A percentile compares a stretch with the other conserved stretches of the same genome.
Conservation (phyloP, 1,284 basidiomycete genomes). For the Mrakiaceae sp. region DNA sequence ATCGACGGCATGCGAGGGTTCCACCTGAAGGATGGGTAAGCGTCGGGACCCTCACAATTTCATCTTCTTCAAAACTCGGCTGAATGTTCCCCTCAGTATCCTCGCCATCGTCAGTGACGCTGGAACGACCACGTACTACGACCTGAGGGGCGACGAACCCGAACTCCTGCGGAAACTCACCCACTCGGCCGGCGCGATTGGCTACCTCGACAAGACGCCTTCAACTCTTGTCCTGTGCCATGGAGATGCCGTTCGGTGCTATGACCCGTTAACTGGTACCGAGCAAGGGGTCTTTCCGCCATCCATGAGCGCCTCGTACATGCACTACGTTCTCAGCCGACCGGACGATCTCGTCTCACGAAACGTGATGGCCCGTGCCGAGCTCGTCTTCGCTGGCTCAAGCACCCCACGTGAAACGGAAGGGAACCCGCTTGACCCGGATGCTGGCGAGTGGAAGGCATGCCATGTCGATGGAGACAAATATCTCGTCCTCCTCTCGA, state of each 20-base stretch:
- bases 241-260: background rate
- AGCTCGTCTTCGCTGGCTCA: background rate
- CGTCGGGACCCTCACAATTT: background rate
- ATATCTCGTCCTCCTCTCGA: constrained; percentile 1
- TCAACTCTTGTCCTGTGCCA: constrained; percentile 3
- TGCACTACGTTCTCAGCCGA: background rate
- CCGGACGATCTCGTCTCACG: background rate
- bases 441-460: constrained; percentile 3
- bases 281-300: background rate
- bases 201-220: constrained; percentile 6
- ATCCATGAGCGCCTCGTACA: background rate
- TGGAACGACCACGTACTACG: constrained; percentile 3
- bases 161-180: background rate
- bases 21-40: constrained; percentile 3
- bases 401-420: background rate
- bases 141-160: background rate
- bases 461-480: background rate
- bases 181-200: background rate
- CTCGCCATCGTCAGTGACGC: constrained; percentile 2
- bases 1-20: background rate
- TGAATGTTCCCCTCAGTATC: background rate
- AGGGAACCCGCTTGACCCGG: background rate
- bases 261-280: background rate
- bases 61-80: background rate
- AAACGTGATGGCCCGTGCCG: background rate